Base-by-base conservation (phyloP, 768 basidiomycete genomes). In the Russula ochroleuca region DNA sequence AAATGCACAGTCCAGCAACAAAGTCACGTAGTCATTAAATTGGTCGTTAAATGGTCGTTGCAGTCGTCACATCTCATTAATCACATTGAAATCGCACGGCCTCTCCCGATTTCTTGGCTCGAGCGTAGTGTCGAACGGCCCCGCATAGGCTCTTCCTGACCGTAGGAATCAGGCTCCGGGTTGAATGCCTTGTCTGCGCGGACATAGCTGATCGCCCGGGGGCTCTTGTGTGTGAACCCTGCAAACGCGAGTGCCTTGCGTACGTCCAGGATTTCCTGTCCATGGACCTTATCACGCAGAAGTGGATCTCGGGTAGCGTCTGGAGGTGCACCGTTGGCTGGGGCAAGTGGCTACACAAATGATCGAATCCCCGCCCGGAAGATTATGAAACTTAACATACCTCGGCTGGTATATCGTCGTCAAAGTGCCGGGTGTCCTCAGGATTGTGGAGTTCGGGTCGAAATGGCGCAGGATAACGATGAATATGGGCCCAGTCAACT, bases 391-490 rank as follows among this genome's bases (percentile, higher is more conserved):
- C 17, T 33, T 79, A 72, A 49, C 67, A 35, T 76, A 93, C 94
- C 85, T 95, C 92, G 41, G 89, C 78, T 23, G 92, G 92, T 70
- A 97, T 98, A 74, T 96, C 93, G 58, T 88, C 85, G 74, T 98
- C 95, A 68, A 99, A 98, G 75, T 99, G 95, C 65, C 85, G 82
- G 17, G 96, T 98, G 74, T 98, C 94, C 70, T 88, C 91, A 31
- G 90, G 88, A 67, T 84, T 79, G 35, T 73, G 78, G 63, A 99
- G 82, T 66, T 94, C 86, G 35, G 96, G 97, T 64, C 83, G 85
- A 79, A 95, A 98, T 17, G 95, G 95, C 13, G 95, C 90, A 59
- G 83, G 80, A 72, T 86, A 86, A 56, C 81, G 81, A 74, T 94
- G 93, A 41, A 98, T 87, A 70, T 88, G 90, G 51, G 80, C 78